These are phyloP conservation scores for Collariella sp. DNA, from an alignment of 495 filamentous ascomycete species.

Conservation along the genomic window DNA sequence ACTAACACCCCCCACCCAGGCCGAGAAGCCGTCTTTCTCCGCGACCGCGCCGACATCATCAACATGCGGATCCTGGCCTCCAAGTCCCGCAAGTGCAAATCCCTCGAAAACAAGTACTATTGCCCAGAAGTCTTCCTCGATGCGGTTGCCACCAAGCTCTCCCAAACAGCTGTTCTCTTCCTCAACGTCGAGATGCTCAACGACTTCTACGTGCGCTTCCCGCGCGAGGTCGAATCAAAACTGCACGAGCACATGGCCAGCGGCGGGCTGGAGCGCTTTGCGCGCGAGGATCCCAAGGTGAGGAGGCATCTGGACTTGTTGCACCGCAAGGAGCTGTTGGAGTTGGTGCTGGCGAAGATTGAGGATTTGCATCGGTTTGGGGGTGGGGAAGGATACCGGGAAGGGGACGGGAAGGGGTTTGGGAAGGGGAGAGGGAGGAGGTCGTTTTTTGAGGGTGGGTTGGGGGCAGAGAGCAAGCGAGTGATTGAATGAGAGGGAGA, in stretches of 20 bases:
- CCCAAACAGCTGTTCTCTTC: conserved; percentile 90
- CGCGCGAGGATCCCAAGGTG: conserved; percentile 84
- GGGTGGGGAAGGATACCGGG: conserved; percentile 11
- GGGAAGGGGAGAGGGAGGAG: conserved; percentile 5
- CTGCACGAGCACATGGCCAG: conserved; percentile 75
- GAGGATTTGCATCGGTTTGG: conserved; percentile 77
- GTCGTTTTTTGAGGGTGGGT: neutral
- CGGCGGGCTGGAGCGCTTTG: conserved; percentile 78
- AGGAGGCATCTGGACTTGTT: conserved; percentile 85
- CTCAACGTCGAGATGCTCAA: conserved; percentile 93
- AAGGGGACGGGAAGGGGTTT: neutral
- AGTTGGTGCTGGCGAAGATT: conserved; percentile 89
- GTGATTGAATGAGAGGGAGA: neutral
- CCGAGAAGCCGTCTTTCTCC: conserved; percentile 86
- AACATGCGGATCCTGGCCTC: conserved; percentile 81
- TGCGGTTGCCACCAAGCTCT: conserved; percentile 90
- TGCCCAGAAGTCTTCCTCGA: conserved; percentile 97
- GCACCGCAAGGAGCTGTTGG: conserved; percentile 80
- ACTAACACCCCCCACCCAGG: conserved; percentile 39
- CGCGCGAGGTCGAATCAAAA: conserved; percentile 77
- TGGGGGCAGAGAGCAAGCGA: neutral
- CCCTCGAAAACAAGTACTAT: conserved; percentile 80
- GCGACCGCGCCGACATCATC: conserved; percentile 79
- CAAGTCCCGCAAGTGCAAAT: conserved; percentile 77
- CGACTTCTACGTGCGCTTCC: conserved; percentile 97